A percentile compares a stretch with the other conserved stretches of the same genome.
Evolutionary conservation across 1,284 basidiomycete genomes (phyloP).

Genomic region (Xerocomus amazonicus): DNA sequence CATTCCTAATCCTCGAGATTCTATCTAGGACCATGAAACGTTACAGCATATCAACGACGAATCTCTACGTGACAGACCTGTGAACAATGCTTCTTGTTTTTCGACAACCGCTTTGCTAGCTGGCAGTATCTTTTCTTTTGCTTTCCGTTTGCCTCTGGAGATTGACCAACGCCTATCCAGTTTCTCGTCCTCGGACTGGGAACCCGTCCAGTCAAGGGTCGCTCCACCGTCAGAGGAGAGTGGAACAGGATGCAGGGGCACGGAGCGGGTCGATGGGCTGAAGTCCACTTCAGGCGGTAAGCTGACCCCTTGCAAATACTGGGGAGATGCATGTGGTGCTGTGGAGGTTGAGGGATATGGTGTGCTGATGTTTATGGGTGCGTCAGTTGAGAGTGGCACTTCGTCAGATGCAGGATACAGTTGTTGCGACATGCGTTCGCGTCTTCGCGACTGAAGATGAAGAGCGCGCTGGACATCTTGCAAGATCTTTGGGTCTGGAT

Average conservation of each 20-base stretch:
- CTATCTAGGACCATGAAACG: constrained; percentile 44
- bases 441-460: constrained; percentile 64
- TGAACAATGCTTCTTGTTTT: constrained; percentile 48
- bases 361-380: constrained; percentile 20
- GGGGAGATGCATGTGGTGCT: constrained; percentile 35
- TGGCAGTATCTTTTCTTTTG: constrained; percentile 48
- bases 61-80: constrained; percentile 35
- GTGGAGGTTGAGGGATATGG: constrained; percentile 36
- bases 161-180: constrained; percentile 59
- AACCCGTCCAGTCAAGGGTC: constrained; percentile 66
- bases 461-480: constrained; percentile 73
- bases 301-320: constrained; percentile 25
- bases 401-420: constrained; percentile 30
- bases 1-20: constrained; percentile 48
- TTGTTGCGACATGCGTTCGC: constrained; percentile 50
- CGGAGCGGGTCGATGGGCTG: constrained; percentile 56
- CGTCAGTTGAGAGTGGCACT: constrained; percentile 20
- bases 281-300: constrained; percentile 60
- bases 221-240: constrained; percentile 60
- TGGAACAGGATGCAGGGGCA: constrained; percentile 52
- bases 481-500: constrained; percentile 62
- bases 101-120: constrained; percentile 43
- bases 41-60: constrained; percentile 4
- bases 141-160: constrained; percentile 53
- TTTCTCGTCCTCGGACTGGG: constrained; percentile 50